These are phyloP conservation scores for Hygrocybe punicea DNA, from an alignment of 768 basidiomycete genomes.

Conservation along the genomic window DNA sequence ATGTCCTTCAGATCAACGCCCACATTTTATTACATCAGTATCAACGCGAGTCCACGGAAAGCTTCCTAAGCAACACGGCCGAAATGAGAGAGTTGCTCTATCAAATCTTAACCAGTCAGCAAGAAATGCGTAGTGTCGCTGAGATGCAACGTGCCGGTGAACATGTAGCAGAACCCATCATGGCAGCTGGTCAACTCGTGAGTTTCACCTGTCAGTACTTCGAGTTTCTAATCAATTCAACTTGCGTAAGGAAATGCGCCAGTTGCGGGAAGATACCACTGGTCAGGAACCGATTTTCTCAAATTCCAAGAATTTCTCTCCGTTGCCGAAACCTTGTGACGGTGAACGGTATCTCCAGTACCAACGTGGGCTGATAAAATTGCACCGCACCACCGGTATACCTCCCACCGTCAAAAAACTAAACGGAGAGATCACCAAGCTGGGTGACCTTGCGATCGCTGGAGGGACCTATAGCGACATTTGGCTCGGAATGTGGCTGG, in stretches of 20 bases:
- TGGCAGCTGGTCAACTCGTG: slow-evolving; percentile 54
- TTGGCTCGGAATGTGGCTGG: slow-evolving; percentile 53
- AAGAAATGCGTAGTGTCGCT: slow-evolving; percentile 37
- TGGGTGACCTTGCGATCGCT: slow-evolving; percentile 40
- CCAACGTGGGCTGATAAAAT: slow-evolving; percentile 44
- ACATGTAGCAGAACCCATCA: slow-evolving; percentile 43
- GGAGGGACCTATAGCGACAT: slow-evolving; percentile 56
- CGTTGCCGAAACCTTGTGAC: slow-evolving; percentile 19
- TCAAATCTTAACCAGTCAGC: slow-evolving; percentile 36
- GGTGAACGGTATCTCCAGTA: slow-evolving; percentile 40
- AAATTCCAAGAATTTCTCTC: slow-evolving; percentile 12
- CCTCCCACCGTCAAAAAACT: slow-evolving; percentile 52
- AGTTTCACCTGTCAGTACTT: slow-evolving; percentile 4
- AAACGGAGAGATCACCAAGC: slow-evolving; percentile 48
- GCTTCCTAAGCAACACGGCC: slow-evolving; percentile 29
- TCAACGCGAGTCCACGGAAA: slow-evolving; percentile 30
- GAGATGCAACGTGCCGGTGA: slow-evolving; percentile 42
- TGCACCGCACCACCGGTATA: slow-evolving; percentile 51
- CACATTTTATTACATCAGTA: slow-evolving; percentile 26
- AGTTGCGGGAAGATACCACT: too few relatives aligned
- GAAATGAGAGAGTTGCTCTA: slow-evolving; percentile 40
- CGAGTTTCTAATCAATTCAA: background rate
- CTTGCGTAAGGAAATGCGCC: too few relatives aligned
- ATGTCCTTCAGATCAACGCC: slow-evolving; percentile 8
- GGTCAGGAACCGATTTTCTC: background rate